phyloP scores from a whole-genome alignment of 306 rosid species.

The Alnus glutinosa region DNA sequence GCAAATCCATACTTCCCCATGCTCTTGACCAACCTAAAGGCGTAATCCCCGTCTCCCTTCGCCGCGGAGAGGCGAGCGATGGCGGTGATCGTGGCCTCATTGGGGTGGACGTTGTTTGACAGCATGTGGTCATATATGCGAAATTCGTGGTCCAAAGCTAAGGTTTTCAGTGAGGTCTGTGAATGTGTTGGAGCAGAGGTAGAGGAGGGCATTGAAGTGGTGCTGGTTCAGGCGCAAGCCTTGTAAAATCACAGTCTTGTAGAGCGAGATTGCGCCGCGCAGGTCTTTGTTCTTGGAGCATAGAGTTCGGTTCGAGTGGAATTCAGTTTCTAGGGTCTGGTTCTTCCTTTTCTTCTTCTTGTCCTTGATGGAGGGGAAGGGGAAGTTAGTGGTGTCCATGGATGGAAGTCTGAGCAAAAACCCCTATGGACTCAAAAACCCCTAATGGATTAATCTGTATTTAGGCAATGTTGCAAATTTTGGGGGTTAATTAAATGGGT shows the following conservation, averaged over 20 bases:
- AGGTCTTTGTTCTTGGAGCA: constrained; percentile 69
- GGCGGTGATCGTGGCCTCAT: constrained; percentile 79
- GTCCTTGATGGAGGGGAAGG: neutral
- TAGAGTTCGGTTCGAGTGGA: constrained; percentile 63
- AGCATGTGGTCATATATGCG: constrained; percentile 61
- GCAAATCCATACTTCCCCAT: constrained; percentile 38
- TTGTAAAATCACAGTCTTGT: constrained; percentile 44
- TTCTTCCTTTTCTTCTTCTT: constrained; percentile 47
- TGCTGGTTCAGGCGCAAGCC: constrained; percentile 51
- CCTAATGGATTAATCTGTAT: neutral
- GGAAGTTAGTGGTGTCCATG: constrained; percentile 39
- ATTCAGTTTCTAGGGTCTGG: constrained; percentile 50
- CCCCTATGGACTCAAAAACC: constrained; percentile 18
- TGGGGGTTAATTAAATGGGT: no score
- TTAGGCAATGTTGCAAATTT: no score
- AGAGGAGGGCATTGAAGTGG: constrained; percentile 80
- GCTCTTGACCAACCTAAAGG: constrained; percentile 59
- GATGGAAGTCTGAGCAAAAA: constrained; percentile 5
- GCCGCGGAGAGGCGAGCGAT: constrained; percentile 74
- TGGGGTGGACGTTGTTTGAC: constrained; percentile 44
- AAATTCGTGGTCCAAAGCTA: constrained; percentile 58
- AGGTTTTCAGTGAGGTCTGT: constrained; percentile 43
- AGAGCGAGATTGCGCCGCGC: constrained; percentile 50
- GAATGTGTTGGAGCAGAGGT: constrained; percentile 71
- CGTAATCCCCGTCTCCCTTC: constrained; percentile 56